Evolutionary conservation across 2,329 filamentous ascomycete genomes (phyloP).

Genomic region (Cadophora sp.): DNA sequence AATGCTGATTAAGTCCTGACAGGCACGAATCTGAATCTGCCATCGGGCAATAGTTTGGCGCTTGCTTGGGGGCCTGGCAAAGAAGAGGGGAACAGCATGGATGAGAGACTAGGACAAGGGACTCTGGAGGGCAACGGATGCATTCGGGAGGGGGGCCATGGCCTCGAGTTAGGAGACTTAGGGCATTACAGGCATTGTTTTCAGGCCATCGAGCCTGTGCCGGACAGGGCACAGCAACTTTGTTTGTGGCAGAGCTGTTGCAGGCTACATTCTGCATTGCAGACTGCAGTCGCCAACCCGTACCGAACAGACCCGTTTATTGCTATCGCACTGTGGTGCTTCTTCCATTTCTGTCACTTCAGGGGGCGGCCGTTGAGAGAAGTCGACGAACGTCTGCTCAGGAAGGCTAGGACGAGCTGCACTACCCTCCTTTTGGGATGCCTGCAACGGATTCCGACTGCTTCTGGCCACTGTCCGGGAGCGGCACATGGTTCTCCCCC

Average conservation of each 20-base stretch:
- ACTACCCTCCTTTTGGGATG: conserved; percentile 33
- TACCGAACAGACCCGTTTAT: conserved; percentile 11
- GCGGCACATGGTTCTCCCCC: conserved; percentile 36
- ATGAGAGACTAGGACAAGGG: background rate
- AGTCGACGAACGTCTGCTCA: background rate
- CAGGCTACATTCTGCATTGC: background rate
- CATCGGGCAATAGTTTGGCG: conserved; percentile 27
- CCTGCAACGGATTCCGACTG: conserved; percentile 33
- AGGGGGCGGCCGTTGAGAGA: conserved; percentile 23
- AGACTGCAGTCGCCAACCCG: background rate
- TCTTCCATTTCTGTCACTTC: background rate
- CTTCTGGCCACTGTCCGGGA: conserved; percentile 35
- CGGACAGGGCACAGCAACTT: background rate
- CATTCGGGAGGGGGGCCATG: background rate
- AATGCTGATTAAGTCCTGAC: conserved; percentile 38
- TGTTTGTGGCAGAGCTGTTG: conserved; percentile 10
- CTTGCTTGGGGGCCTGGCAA: conserved; percentile 5
- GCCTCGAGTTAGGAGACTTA: background rate
- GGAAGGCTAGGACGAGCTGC: conserved; percentile 11
- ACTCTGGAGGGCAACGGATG: background rate
- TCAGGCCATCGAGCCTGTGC: background rate
- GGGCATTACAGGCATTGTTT: conserved; percentile 2
- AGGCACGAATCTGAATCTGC: conserved; percentile 32
- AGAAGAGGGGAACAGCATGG: background rate
- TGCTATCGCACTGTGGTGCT: conserved; percentile 1